Conservation (phyloP, 176 grass and related monocot species). For the Carex kokanica region DNA sequence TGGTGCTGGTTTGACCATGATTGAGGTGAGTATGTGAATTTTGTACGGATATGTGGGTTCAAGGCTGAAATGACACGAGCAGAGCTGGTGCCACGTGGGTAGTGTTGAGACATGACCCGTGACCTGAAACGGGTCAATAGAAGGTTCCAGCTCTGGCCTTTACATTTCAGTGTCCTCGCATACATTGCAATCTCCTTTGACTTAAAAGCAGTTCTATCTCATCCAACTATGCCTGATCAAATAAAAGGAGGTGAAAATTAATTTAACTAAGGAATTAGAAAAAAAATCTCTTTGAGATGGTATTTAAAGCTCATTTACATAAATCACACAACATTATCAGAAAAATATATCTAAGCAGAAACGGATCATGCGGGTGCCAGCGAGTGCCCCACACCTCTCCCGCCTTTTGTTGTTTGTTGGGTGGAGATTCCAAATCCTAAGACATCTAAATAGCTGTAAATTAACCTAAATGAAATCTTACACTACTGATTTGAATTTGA, state of each 20-base stretch:
- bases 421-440: not conserved
- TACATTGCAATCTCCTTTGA: constrained; percentile 24
- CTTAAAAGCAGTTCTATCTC: not conserved
- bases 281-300: not conserved
- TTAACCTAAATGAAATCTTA: not conserved
- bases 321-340: constrained; percentile 3
- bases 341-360: not conserved
- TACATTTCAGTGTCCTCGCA: constrained; percentile 34
- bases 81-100: not conserved
- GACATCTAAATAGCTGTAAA: not conserved
- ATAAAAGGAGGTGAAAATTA: not conserved
- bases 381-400: no score
- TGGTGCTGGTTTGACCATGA: constrained; percentile 1
- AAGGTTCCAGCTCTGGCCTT: constrained; percentile 23
- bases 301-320: not conserved
- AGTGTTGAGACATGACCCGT: constrained; percentile 3
- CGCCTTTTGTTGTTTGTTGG: not conserved
- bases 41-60: constrained; percentile 8
- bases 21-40: constrained; percentile 8
- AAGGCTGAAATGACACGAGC: not conserved
- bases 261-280: not conserved
- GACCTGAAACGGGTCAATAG: not conserved
- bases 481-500: not conserved
- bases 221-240: constrained; percentile 20
- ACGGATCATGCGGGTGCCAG: not conserved